phyloP scores from a whole-genome alignment of 148 eudicot species.

The Camellia lanceoleosa region DNA sequence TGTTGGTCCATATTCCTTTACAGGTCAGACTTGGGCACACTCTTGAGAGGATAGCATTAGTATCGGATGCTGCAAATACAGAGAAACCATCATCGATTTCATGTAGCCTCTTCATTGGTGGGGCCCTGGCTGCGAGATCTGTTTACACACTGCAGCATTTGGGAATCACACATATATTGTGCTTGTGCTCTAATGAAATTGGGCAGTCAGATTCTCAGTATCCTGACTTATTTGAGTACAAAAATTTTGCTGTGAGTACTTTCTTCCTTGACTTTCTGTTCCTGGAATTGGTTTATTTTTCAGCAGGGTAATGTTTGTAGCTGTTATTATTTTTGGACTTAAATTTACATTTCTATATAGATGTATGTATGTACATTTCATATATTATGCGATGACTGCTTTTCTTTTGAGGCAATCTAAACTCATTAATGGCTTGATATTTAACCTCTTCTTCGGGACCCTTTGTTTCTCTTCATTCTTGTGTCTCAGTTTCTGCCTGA shows the following conservation, averaged over 20 bases:
- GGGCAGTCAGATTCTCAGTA: slow-evolving; percentile 93
- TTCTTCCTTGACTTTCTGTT: neutral
- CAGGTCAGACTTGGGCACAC: slow-evolving; percentile 98
- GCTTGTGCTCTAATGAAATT: slow-evolving; percentile 93
- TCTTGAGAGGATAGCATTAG: slow-evolving; percentile 83
- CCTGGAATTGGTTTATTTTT: neutral
- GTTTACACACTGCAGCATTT: slow-evolving; percentile 80
- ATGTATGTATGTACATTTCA: neutral
- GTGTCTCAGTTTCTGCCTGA: neutral
- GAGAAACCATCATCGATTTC: slow-evolving; percentile 80
- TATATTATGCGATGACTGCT: neutral
- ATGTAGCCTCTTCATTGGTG: slow-evolving; percentile 74
- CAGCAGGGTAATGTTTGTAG: neutral
- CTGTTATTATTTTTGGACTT: neutral
- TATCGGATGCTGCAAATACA: slow-evolving; percentile 94
- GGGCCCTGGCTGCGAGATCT: slow-evolving; percentile 96
- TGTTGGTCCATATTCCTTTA: slow-evolving; percentile 10
- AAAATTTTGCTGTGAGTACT: slow-evolving; percentile 72
- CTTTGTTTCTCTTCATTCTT: neutral
- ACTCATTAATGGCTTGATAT: slow-evolving; percentile 2
- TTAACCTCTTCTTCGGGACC: neutral
- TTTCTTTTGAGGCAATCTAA: neutral
- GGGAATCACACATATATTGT: slow-evolving; percentile 81
- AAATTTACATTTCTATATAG: neutral
- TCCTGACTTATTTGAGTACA: slow-evolving; percentile 70